Evolutionary conservation across 2,329 filamentous ascomycete species (phyloP), one percentile per base, ranked within the genome.

Genomic region (Lanzia echinophila): DNA sequence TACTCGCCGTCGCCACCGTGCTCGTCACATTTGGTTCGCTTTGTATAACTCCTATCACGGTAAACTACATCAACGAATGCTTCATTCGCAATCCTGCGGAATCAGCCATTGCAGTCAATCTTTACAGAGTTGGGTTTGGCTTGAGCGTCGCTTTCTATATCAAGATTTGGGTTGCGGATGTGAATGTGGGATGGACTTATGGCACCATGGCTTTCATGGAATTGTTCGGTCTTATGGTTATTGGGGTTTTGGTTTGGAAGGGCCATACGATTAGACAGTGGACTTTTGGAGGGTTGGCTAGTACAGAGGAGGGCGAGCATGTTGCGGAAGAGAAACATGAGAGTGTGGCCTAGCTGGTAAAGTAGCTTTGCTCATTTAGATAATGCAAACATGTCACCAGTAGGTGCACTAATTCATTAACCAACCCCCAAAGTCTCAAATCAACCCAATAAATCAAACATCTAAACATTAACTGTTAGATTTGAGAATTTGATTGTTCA

Each of bases 271-370:
- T 53, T 24, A 47, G 33, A 8, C 3, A 47, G 43, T 32, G 19
- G 20, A 47, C 13, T 28, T 36, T 43, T 6, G 32, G 3, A 13
- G 15, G 45, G 17, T 1, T 62, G 10, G 50, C 24, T 11, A 57
- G 55, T 3, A 68, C 57, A 28, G 68, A 69, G 17, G 67, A 68
- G 3, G 60, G 61, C 2, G 64, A 63, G 32, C 48, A 58, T 49
- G 59, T 62, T 33, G 43, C 58, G 22, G 56, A 54, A n/a, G 47
- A 54, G 38, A 55, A 50, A 20, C 13, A 3, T 33, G 32, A 33
- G 13, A 33, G 32, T 33, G 13, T 13, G 32, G 32, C 13, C 13
- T 33, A 33, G n/a, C n/a, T n/a, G n/a, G n/a, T n/a, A n/a, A n/a
- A n/a, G n/a, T n/a, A n/a, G n/a, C n/a, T n/a, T n/a, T n/a, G n/a